Conservation (phyloP, 257 asterid species). For the Solanum etuberosum region DNA sequence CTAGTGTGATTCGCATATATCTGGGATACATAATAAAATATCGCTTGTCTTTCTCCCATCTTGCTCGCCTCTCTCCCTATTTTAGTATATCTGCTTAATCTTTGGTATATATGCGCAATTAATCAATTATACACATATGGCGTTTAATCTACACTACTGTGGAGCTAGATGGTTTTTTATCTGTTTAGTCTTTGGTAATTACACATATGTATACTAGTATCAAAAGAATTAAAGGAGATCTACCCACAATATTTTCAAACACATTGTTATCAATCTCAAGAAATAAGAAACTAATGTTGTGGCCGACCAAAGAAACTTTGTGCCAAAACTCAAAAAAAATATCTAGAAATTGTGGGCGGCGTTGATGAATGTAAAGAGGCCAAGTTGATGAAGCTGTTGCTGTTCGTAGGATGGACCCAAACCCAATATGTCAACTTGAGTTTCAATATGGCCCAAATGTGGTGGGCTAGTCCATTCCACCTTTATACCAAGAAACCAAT, state of each 20-base stretch:
- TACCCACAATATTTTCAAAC: background rate
- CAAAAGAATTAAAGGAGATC: background rate
- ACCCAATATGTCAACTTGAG: background rate
- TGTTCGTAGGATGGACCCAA: background rate
- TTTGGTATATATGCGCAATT: too few relatives aligned
- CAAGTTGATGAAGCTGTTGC: background rate
- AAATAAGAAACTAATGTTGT: background rate
- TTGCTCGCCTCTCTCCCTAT: too few relatives aligned
- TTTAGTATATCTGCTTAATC: too few relatives aligned
- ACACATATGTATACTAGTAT: background rate
- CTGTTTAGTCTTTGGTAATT: background rate
- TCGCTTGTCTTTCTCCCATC: too few relatives aligned
- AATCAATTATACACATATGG: too few relatives aligned
- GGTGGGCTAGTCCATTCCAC: background rate
- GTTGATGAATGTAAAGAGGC: background rate
- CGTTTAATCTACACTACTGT: too few relatives aligned
- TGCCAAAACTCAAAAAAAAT: background rate
- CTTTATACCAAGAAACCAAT: background rate
- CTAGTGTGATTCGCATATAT: too few relatives aligned
- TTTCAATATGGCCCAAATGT: background rate
- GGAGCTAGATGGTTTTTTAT: background rate
- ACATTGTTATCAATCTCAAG: background rate
- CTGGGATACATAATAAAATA: too few relatives aligned
- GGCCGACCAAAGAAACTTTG: background rate
- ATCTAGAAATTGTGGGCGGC: background rate